These are phyloP conservation scores for Metschnikowia corniflorae DNA, from an alignment of 805 yeast genomes.

Conservation along the genomic window DNA sequence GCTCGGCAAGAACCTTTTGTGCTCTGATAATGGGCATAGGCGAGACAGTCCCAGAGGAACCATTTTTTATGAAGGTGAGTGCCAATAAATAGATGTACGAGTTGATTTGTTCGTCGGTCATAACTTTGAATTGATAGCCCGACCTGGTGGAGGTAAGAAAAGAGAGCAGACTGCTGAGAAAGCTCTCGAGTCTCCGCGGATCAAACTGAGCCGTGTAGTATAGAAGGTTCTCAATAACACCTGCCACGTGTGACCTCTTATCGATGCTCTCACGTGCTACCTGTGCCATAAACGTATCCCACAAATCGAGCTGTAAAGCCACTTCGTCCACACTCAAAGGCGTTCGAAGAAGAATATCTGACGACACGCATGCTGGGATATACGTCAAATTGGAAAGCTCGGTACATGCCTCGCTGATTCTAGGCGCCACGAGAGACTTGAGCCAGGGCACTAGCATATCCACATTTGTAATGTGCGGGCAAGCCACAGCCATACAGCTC, in stretches of 20 bases:
- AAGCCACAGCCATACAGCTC: slow-evolving; percentile 4
- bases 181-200: slow-evolving; percentile 18
- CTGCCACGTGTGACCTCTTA: slow-evolving; percentile 15
- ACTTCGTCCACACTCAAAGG: slow-evolving; percentile 32
- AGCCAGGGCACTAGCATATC: slow-evolving; percentile 26
- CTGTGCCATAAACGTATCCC: slow-evolving; percentile 26
- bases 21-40: slow-evolving; percentile 19
- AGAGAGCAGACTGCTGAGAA: slow-evolving; percentile 19
- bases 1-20: slow-evolving; percentile 28
- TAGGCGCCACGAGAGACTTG: slow-evolving; percentile 27
- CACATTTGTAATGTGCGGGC: slow-evolving; percentile 2
- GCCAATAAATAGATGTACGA: slow-evolving; percentile 24
- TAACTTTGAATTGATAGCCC: slow-evolving; percentile 21
- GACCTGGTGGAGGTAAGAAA: slow-evolving; percentile 18
- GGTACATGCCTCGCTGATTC: slow-evolving; percentile 31
- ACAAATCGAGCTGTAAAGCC: slow-evolving; percentile 34
- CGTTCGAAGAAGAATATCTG: slow-evolving; percentile 38
- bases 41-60: slow-evolving; percentile 5
- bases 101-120: slow-evolving; percentile 16
- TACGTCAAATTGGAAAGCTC: slow-evolving; percentile 25
- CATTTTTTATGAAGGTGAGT: slow-evolving; percentile 13
- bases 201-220: slow-evolving; percentile 27
- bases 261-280: slow-evolving; percentile 23
- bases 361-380: slow-evolving; percentile 38
- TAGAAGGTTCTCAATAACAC: slow-evolving; percentile 25